These are phyloP conservation scores for Colletotrichum tanaceti DNA, from an alignment of 2,329 filamentous ascomycete genomes.

Conservation along the genomic window DNA sequence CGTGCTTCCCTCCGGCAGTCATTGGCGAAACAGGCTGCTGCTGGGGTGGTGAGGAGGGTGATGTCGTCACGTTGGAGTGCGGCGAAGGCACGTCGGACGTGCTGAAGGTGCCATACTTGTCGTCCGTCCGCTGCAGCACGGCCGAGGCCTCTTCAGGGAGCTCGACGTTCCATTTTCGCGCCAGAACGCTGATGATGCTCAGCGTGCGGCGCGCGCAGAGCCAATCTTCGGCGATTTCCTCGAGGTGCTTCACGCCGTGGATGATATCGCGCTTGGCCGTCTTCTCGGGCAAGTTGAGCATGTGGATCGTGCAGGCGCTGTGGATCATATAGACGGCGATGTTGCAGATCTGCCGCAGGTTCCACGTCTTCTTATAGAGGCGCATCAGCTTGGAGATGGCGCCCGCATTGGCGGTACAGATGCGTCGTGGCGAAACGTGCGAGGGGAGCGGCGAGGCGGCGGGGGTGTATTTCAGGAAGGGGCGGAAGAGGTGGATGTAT, in stretches of 20 bases:
- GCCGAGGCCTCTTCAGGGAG: slow-evolving; percentile 84
- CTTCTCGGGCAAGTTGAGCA: slow-evolving; percentile 93
- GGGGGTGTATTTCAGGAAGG: slow-evolving; percentile 91
- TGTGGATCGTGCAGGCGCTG: slow-evolving; percentile 92
- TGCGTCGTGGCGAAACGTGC: slow-evolving; percentile 89
- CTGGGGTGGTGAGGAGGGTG: slow-evolving; percentile 48
- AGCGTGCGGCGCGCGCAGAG: slow-evolving; percentile 87
- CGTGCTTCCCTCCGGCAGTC: slow-evolving; percentile 42
- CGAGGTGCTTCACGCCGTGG: slow-evolving; percentile 89
- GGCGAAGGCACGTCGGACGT: slow-evolving; percentile 71
- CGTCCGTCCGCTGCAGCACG: slow-evolving; percentile 81
- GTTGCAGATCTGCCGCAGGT: slow-evolving; percentile 93
- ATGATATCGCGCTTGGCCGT: slow-evolving; percentile 89
- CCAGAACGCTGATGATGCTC: slow-evolving; percentile 84
- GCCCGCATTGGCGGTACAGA: slow-evolving; percentile 89
- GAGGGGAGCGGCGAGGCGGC: slow-evolving; percentile 83
- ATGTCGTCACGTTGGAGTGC: slow-evolving; percentile 48
- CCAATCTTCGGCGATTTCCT: slow-evolving; percentile 97
- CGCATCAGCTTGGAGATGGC: slow-evolving; percentile 95
- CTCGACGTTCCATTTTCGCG: slow-evolving; percentile 89
- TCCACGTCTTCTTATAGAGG: slow-evolving; percentile 91
- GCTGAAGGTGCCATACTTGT: slow-evolving; percentile 80
- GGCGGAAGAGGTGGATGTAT: slow-evolving; percentile 94
- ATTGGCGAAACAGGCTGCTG: slow-evolving; percentile 27
- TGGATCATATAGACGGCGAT: slow-evolving; percentile 96